A percentile compares a stretch with the other conserved stretches of the same genome.
phyloP scores from a whole-genome alignment of 2,329 filamentous ascomycete species.

The Beauveria asiatica region DNA sequence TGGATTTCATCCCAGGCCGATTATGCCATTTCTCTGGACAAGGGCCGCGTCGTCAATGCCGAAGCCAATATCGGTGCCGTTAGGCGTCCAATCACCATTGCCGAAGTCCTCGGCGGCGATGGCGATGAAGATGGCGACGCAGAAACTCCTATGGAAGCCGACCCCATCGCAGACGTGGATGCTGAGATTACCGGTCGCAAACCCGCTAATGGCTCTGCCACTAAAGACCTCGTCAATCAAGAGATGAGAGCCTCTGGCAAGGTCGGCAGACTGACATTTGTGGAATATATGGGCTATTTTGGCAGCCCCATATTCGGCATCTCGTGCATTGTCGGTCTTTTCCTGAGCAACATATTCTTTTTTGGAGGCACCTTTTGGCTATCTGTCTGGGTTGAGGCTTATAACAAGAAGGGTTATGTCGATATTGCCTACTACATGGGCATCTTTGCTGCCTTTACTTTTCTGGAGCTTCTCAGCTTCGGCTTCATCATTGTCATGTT shows the following conservation, averaged over 20 bases:
- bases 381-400: constrained; percentile 46
- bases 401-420: constrained; percentile 33
- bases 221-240: constrained; percentile 36
- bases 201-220: constrained; percentile 26
- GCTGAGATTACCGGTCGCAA: constrained; percentile 24
- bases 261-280: constrained; percentile 35
- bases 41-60: constrained; percentile 31
- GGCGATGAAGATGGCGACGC: constrained; percentile 26
- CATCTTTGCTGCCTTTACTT: constrained; percentile 39
- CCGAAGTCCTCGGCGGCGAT: constrained; percentile 28
- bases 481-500: constrained; percentile 37
- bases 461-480: constrained; percentile 34
- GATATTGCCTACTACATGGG: constrained; percentile 43
- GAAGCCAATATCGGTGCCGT: constrained; percentile 38
- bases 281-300: constrained; percentile 44
- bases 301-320: constrained; percentile 36
- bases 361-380: constrained; percentile 40
- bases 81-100: constrained; percentile 35
- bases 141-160: constrained; percentile 18
- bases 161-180: constrained; percentile 20
- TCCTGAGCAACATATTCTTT: constrained; percentile 33
- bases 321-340: constrained; percentile 28
- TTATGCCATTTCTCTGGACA: constrained; percentile 36
- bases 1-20: constrained; percentile 46
- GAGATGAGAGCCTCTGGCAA: constrained; percentile 39